Base-by-base conservation (phyloP, 305 asterid species). In the Ajuga reptans region DNA sequence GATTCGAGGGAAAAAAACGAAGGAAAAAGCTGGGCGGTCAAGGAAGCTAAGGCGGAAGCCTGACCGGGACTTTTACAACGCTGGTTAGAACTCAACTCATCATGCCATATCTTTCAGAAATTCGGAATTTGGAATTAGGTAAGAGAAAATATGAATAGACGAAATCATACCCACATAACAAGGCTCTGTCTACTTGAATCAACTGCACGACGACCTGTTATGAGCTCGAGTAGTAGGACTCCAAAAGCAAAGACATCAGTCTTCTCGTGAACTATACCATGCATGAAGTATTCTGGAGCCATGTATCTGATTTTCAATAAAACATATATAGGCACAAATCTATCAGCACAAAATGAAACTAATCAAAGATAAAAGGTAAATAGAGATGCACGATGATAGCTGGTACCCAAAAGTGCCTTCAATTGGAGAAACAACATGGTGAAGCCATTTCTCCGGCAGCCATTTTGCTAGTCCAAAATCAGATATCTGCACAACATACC, bases 221-320 rank as follows among this genome's bases (percentile, higher is more conserved):
- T 85, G 45, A 93, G 89, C 90, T 93, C 99, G 47, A 93, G 84
- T 24, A 93, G 72, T 24, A 93, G 83, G 60, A 93, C 98, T 7
- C 98, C 98, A 21, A 88, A 90, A 64, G 98, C 95, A 59, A 93
- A 93, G 49, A 90, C 98, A 68, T 93, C 98, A 8, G 91, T 90
- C 82, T 89, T 93, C 86, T 93, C 99, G 11, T 91, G 82, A 42
- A 91, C 87, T 43, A 93, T 55, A 62, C 99, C 99, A 21, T 87
- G 97, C 99, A 93, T 90, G 87, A 93, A 93, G 64, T 93, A 93
- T 72, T 93, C 99, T 0, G 99, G 99, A 64, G 99, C 99, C 99
- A 94, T 89, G 68, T 94, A 93, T 69, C 98, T 92, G 85, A 58
- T 69, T 29, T 50, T 4, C 6, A 24, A 57, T 18, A 43, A 0